phyloP scores from a whole-genome alignment of 129 eudicot genomes.

The Flaveria bidentis region DNA sequence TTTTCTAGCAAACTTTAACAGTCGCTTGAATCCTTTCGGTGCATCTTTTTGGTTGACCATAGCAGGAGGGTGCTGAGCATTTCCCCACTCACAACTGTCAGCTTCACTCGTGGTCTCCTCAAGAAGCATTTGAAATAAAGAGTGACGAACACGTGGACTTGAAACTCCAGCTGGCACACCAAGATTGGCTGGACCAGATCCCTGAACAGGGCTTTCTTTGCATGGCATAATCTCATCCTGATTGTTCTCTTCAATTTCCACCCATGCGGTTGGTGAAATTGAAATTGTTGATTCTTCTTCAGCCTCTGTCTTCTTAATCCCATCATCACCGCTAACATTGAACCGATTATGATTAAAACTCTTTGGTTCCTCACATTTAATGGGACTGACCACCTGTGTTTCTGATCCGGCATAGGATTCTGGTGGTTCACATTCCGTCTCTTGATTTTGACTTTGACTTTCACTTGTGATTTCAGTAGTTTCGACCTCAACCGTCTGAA shows the following conservation, averaged over 20 bases:
- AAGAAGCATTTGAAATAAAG: slow-evolving; percentile 95
- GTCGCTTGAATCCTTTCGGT: slow-evolving; percentile 92
- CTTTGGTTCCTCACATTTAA: slow-evolving; percentile 39
- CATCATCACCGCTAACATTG: slow-evolving; percentile 30
- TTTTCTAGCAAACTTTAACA: slow-evolving; percentile 90
- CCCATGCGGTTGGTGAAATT: slow-evolving; percentile 95
- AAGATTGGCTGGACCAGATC: slow-evolving; percentile 37
- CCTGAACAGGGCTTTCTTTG: slow-evolving; percentile 41
- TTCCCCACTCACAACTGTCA: slow-evolving; percentile 89
- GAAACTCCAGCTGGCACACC: slow-evolving; percentile 38
- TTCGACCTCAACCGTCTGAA: slow-evolving; percentile 31
- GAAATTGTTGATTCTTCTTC: slow-evolving; percentile 63
- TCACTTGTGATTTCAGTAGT: slow-evolving; percentile 37
- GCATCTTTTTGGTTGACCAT: slow-evolving; percentile 89
- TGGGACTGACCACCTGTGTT: slow-evolving; percentile 31
- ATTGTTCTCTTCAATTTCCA: slow-evolving; percentile 61
- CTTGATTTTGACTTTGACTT: slow-evolving; percentile 40
- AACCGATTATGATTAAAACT: slow-evolving; percentile 25
- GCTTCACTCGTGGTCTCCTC: slow-evolving; percentile 88
- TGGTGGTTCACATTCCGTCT: slow-evolving; percentile 32
- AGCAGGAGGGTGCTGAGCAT: slow-evolving; percentile 85
- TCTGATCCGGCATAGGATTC: slow-evolving; percentile 29
- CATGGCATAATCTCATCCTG: slow-evolving; percentile 56
- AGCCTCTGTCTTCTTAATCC: slow-evolving; percentile 21
- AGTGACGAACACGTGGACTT: slow-evolving; percentile 88